Conservation (phyloP, 2,329 filamentous ascomycete species). For the Fusarium sp. region DNA sequence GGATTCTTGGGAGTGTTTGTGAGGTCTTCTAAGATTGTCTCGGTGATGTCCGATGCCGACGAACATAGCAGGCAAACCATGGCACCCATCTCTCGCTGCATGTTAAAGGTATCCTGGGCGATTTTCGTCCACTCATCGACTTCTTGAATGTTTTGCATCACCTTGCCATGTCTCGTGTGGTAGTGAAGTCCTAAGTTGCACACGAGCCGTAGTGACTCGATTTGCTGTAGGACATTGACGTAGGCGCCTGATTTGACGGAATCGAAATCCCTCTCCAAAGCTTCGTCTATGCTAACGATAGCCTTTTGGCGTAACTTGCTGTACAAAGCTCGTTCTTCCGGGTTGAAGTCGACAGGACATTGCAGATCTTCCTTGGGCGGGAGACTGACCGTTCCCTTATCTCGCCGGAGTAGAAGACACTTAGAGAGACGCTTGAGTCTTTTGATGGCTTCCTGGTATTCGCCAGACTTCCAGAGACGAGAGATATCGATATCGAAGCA, state of each 20-base stretch:
- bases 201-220: constrained; percentile 58
- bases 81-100: constrained; percentile 43
- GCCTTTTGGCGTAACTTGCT: constrained; percentile 45
- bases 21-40: constrained; percentile 39
- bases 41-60: constrained; percentile 38
- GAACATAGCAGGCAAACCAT: constrained; percentile 48
- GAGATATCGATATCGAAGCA: constrained; percentile 33
- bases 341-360: constrained; percentile 52
- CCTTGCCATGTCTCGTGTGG: constrained; percentile 44
- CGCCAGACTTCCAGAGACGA: constrained; percentile 53
- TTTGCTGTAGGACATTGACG: constrained; percentile 58
- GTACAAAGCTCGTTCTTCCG: constrained; percentile 53
- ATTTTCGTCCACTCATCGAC: constrained; percentile 22
- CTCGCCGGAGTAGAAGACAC: constrained; percentile 55
- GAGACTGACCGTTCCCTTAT: constrained; percentile 54
- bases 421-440: constrained; percentile 54
- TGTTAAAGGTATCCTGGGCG: constrained; percentile 53
- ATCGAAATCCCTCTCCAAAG: constrained; percentile 39
- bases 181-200: constrained; percentile 61
- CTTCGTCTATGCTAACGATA: constrained; percentile 51
- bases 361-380: constrained; percentile 51
- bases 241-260: constrained; percentile 39
- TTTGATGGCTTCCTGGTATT: constrained; percentile 52
- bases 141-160: background rate
- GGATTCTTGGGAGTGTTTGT: background rate